These are phyloP conservation scores for Clitopilus hobsonii DNA, from an alignment of 768 basidiomycete species.

Conservation along the genomic window DNA sequence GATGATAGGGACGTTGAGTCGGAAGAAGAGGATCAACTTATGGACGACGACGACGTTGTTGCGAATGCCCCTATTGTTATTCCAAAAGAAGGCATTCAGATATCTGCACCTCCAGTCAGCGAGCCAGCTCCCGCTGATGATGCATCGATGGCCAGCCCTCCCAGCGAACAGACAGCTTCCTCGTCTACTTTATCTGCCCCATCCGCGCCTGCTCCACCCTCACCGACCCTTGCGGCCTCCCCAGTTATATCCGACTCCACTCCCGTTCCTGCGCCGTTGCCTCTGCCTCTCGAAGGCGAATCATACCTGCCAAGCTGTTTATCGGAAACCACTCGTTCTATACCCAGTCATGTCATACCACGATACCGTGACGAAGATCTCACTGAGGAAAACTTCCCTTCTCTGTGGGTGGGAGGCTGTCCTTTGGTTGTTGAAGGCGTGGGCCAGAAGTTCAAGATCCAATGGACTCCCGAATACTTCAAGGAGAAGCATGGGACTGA, in stretches of 20 bases:
- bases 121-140: not conserved
- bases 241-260: not conserved
- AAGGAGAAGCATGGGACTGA: constrained; percentile 58
- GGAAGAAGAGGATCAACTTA: not conserved
- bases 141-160: not conserved
- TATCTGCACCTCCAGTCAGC: not conserved
- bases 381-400: constrained; percentile 55
- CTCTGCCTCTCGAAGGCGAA: not conserved
- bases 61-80: too few relatives aligned
- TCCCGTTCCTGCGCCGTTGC: not conserved
- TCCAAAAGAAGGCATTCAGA: too few relatives aligned
- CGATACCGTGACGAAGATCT: constrained; percentile 45
- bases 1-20: not conserved
- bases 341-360: constrained; percentile 43
- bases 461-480: constrained; percentile 84
- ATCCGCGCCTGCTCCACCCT: too few relatives aligned
- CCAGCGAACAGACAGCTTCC: too few relatives aligned
- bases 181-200: too few relatives aligned
- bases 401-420: constrained; percentile 67
- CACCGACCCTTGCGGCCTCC: not conserved
- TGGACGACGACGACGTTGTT: not conserved
- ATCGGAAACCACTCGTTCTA: constrained; percentile 17
- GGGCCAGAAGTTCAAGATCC: constrained; percentile 52
- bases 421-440: constrained; percentile 74
- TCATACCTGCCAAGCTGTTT: constrained; percentile 11